These are phyloP conservation scores for Melastoma candidum DNA, from an alignment of 441 rosid species.

Conservation along the genomic window DNA sequence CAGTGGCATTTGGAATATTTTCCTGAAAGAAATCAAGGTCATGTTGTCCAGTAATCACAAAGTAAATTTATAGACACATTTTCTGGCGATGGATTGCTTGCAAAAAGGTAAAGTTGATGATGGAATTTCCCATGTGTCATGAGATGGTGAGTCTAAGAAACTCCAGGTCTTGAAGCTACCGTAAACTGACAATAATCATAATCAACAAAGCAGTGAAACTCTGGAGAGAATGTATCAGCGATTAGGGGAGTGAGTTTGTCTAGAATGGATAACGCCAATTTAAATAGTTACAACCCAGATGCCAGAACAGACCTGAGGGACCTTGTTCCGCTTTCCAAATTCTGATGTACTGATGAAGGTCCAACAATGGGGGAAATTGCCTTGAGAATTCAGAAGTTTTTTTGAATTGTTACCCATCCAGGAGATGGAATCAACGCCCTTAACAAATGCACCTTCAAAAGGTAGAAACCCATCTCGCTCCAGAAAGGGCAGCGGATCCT, in stretches of 20 bases:
- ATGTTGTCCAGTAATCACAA: background rate
- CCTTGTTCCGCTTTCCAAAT: slow-evolving; percentile 78
- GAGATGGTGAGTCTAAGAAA: too few species aligned
- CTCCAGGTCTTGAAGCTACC: too few species aligned
- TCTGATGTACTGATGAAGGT: slow-evolving; percentile 79
- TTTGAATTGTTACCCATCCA: slow-evolving; percentile 89
- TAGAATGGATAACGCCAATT: background rate
- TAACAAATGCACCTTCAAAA: slow-evolving; percentile 85
- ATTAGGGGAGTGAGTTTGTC: background rate
- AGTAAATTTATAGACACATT: too few species aligned
- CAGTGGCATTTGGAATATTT: slow-evolving; percentile 65
- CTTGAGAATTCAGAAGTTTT: slow-evolving; percentile 39
- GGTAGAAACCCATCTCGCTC: slow-evolving; percentile 20
- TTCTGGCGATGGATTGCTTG: too few species aligned
- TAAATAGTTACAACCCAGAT: background rate
- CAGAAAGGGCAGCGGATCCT: slow-evolving; percentile 56
- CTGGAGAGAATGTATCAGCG: too few species aligned
- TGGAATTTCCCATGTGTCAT: too few species aligned
- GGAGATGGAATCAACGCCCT: slow-evolving; percentile 70
- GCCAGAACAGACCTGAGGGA: slow-evolving; percentile 58
- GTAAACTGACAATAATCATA: too few species aligned
- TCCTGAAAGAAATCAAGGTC: slow-evolving; percentile 29
- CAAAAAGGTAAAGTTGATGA: too few species aligned
- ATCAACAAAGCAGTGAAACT: too few species aligned
- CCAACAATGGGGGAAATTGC: slow-evolving; percentile 60